Percentiles rank a stretch among this genome's conserved stretches.
phyloP scores from a whole-genome alignment of 768 basidiomycete species.

The Leccinum pellstonianum region DNA sequence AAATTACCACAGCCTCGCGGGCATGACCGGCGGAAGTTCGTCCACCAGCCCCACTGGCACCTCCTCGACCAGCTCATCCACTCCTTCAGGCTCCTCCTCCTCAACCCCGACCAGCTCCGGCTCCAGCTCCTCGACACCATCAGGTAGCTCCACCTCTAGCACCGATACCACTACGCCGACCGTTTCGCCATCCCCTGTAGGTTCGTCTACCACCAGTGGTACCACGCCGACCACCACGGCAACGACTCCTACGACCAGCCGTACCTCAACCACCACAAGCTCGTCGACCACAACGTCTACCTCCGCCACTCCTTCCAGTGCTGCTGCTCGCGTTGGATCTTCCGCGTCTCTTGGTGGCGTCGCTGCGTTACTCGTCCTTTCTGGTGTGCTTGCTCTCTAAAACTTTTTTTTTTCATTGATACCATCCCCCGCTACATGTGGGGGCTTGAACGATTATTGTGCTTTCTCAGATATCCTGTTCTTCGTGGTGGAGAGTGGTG shows the following conservation, averaged over 20 bases:
- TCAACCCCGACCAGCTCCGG: background rate
- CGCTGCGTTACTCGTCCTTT: conserved; percentile 22
- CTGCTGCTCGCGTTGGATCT: conserved; percentile 23
- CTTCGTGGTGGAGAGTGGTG: conserved; percentile 7
- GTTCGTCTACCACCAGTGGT: background rate
- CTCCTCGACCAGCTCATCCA: conserved; percentile 13
- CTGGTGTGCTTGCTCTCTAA: conserved; percentile 24
- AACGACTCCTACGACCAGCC: conserved; percentile 36
- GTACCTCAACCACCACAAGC: background rate
- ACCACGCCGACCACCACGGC: conserved; percentile 37
- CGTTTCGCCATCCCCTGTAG: conserved; percentile 1
- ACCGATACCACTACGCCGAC: conserved; percentile 10
- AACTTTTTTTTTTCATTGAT: background rate
- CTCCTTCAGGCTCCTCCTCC: conserved; percentile 12
- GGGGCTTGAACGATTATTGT: conserved; percentile 12
- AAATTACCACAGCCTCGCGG: conserved; percentile 42
- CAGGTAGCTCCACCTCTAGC: conserved; percentile 19
- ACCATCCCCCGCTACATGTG: background rate
- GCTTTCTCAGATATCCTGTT: conserved; percentile 1
- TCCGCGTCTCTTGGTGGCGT: conserved; percentile 21
- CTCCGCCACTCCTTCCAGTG: conserved; percentile 17
- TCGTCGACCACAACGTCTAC: conserved; percentile 23
- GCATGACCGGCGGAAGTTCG: conserved; percentile 47
- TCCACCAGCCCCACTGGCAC: conserved; percentile 13
- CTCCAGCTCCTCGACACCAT: conserved; percentile 4